phyloP scores from a whole-genome alignment of 2,329 filamentous ascomycete species.

The Aspergillus sp. region DNA sequence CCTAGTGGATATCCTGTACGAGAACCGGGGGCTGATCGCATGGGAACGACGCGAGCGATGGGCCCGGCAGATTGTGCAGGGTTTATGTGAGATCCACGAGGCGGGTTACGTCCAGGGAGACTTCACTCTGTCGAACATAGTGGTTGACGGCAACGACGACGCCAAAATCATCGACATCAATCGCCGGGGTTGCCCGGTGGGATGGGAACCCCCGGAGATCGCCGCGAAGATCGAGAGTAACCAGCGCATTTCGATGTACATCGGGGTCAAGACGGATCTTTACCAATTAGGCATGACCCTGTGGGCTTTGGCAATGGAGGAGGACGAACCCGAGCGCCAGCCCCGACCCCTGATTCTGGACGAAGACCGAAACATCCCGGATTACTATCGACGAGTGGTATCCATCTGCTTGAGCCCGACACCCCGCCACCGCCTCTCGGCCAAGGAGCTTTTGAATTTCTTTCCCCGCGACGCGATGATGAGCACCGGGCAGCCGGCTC shows the following conservation, averaged over 20 bases:
- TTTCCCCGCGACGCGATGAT: slow-evolving; percentile 56
- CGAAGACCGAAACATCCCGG: slow-evolving; percentile 60
- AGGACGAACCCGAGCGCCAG: slow-evolving; percentile 85
- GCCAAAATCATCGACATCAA: slow-evolving; percentile 99
- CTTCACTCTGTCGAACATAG: slow-evolving; percentile 95
- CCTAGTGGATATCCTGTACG: slow-evolving; percentile 87
- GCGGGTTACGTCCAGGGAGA: slow-evolving; percentile 96
- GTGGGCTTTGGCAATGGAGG: slow-evolving; percentile 83
- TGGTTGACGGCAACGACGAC: slow-evolving; percentile 78
- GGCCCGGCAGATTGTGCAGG: slow-evolving; percentile 87
- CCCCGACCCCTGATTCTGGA: slow-evolving; percentile 66
- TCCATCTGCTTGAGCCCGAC: slow-evolving; percentile 72
- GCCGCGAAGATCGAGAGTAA: slow-evolving; percentile 80
- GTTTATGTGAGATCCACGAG: slow-evolving; percentile 90
- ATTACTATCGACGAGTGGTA: slow-evolving; percentile 76
- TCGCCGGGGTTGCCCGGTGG: slow-evolving; percentile 90
- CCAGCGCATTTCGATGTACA: slow-evolving; percentile 93
- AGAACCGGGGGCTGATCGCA: slow-evolving; percentile 61
- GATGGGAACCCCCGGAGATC: slow-evolving; percentile 96
- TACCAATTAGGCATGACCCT: slow-evolving; percentile 97
- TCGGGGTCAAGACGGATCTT: slow-evolving; percentile 94
- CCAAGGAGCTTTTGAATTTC: slow-evolving; percentile 66
- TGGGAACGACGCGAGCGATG: slow-evolving; percentile 80
- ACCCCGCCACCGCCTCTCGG: slow-evolving; percentile 71
- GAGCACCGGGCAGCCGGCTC: slow-evolving; percentile 16